Evolutionary conservation across 108 stramenopile species (phyloP).

Genomic region (Hondaea fermentalgiana): DNA sequence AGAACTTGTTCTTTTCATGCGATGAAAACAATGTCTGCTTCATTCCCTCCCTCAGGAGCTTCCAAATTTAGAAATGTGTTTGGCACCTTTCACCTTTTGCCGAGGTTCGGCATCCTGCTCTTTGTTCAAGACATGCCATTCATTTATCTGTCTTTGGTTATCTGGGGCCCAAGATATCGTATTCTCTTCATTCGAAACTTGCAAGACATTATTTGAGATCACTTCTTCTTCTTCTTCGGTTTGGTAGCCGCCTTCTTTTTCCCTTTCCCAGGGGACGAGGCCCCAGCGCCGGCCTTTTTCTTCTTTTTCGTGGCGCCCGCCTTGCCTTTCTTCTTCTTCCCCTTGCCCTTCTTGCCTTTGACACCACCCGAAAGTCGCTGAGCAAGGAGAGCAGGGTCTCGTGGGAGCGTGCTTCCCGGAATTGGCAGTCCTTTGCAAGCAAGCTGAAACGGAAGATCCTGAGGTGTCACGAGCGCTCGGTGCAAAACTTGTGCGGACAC

Average conservation of each 20-base stretch:
- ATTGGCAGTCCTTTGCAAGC: not conserved
- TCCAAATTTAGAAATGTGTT: no score
- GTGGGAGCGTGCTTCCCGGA: not conserved
- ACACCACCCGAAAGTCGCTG: not conserved
- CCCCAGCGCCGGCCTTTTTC: not conserved
- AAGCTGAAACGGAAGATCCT: not conserved
- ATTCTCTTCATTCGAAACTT: no score
- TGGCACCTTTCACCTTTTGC: no score
- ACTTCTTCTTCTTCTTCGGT: not conserved
- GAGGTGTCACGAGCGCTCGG: not conserved
- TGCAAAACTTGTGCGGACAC: not conserved
- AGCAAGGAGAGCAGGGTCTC: not conserved
- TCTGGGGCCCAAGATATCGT: no score
- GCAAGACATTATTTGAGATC: not conserved
- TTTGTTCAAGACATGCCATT: no score
- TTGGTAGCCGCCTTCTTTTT: not conserved
- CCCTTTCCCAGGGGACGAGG: not conserved
- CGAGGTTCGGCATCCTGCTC: no score
- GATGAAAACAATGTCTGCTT: no score
- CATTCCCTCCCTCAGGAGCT: no score
- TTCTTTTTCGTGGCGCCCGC: not conserved
- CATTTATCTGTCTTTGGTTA: no score
- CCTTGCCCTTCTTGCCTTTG: not conserved
- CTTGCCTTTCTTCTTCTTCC: not conserved
- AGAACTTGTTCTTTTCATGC: no score